Base-by-base conservation (phyloP, 768 basidiomycete species). In the Pleurotus sapidus region DNA sequence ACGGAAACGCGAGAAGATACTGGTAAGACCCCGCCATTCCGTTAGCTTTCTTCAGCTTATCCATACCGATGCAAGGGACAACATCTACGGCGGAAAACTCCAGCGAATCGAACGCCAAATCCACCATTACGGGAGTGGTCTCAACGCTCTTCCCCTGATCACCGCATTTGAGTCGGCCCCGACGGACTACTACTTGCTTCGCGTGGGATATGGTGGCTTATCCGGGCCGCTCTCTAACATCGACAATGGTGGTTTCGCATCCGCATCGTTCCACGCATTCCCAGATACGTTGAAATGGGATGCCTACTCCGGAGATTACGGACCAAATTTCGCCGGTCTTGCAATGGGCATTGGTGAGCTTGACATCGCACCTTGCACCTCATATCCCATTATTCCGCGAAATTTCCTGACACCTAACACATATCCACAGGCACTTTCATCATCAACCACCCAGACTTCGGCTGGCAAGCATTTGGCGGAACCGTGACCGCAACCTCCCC, bases 401-500 rank as follows among this genome's bases (percentile, higher is more conserved):
- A 38, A 20, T 3, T 14, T n/a, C 11, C 8, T 3, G 24, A 15
- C 24, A 1, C 34, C 14, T 12, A 18, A 42, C 34, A 5, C 37
- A 14, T 20, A n/a, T 23, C 42, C 20, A 7, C 23, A 54, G 51
- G 51, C 4, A 76, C 77, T 0, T 76, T 70, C 49, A 71, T 84
- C 62, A 66, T 83, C 59, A 72, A 82, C 57, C 81, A 83, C 56
- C 80, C 81, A 17, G 74, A 77, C 60, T 83, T 83, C 62, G 83
- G 82, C n/a, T 83, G 82, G 82, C 81, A 83, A 65, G 81, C 81
- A 7, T 82, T 83, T 61, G 82, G 82, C 45, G 82, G 82, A 4
- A 77, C 72, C 37, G 68, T 84, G 38, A 61, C 73, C 18, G 67
- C 76, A 11, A 74, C 72, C 23, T 72, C 74, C 17, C 72, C 77